A percentile compares a stretch with the other conserved stretches of the same genome.
phyloP scores from a whole-genome alignment of 495 filamentous ascomycete species.

The Penicillium goetzii region DNA sequence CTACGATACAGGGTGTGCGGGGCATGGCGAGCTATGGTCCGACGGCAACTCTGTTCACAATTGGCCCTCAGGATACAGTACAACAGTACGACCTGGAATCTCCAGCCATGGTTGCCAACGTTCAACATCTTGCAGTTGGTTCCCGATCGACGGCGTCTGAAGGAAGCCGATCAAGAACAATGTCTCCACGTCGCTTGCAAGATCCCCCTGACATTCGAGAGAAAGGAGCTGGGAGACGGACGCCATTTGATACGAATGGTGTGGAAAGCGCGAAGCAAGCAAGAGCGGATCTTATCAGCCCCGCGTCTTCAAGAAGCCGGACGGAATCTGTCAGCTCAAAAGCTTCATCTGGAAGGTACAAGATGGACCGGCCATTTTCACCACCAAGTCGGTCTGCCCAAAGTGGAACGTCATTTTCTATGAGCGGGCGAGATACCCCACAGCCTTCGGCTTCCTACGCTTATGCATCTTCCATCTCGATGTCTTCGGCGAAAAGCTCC shows the following conservation, averaged over 20 bases:
- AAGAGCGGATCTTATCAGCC: conserved; percentile 62
- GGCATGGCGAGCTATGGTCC: conserved; percentile 89
- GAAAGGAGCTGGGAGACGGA: conserved; percentile 29
- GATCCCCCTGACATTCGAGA: conserved; percentile 46
- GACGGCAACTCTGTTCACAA: conserved; percentile 87
- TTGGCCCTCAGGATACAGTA: conserved; percentile 83
- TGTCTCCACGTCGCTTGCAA: conserved; percentile 39
- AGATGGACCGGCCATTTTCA: conserved; percentile 38
- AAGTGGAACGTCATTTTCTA: conserved; percentile 52
- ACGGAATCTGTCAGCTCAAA: conserved; percentile 63
- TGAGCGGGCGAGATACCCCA: conserved; percentile 44
- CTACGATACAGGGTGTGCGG: conserved; percentile 77
- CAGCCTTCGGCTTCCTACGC: conserved; percentile 44
- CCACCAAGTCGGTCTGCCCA: conserved; percentile 48
- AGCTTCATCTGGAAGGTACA: conserved; percentile 50
- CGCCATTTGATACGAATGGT: conserved; percentile 47
- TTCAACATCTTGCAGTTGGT: conserved; percentile 77
- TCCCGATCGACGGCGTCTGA: conserved; percentile 81
- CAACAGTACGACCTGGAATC: conserved; percentile 94
- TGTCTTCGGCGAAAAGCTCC: conserved; percentile 67
- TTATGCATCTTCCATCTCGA: conserved; percentile 59
- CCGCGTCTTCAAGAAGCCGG: conserved; percentile 64
- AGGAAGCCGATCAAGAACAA: conserved; percentile 45
- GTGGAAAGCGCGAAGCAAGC: conserved; percentile 54
- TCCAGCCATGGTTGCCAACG: conserved; percentile 76